Evolutionary conservation across 2,329 filamentous ascomycete genomes (phyloP).

Genomic region (Ambrosiella xylebori): DNA sequence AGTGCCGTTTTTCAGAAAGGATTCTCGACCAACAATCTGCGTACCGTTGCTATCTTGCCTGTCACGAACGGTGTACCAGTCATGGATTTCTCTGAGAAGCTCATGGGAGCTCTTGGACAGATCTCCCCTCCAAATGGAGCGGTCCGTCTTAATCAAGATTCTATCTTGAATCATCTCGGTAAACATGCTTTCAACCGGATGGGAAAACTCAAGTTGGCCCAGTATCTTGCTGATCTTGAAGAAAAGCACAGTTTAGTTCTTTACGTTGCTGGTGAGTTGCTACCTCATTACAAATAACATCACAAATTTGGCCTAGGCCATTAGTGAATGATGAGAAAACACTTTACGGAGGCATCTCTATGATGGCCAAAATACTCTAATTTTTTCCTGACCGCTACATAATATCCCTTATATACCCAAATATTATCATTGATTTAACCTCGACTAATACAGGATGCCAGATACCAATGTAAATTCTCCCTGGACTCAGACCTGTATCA

Average conservation of each 20-base stretch:
- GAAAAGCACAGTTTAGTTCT: constrained; percentile 93
- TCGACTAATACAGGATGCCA: constrained; percentile 18
- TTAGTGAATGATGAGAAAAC: constrained; percentile 34
- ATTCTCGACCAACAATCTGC: constrained; percentile 77
- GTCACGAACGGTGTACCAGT: constrained; percentile 86
- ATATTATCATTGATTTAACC: constrained; percentile 17
- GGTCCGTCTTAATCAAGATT: constrained; percentile 80
- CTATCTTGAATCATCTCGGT: constrained; percentile 85
- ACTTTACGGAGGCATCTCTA: constrained; percentile 28
- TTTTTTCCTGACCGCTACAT: constrained; percentile 43
- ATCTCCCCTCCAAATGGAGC: constrained; percentile 81
- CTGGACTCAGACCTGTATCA: constrained; percentile 96
- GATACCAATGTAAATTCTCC: constrained; percentile 94
- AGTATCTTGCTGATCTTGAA: constrained; percentile 90
- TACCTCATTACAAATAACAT: neutral
- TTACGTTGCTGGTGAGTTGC: constrained; percentile 60
- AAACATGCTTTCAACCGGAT: constrained; percentile 94
- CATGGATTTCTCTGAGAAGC: constrained; percentile 77
- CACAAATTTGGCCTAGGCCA: neutral
- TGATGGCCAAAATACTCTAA: constrained; percentile 45
- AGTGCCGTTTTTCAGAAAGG: constrained; percentile 33
- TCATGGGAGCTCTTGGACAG: constrained; percentile 76
- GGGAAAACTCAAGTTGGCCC: constrained; percentile 87
- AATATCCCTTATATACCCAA: constrained; percentile 13
- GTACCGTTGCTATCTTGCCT: constrained; percentile 82